Conservation (phyloP, 2,329 filamentous ascomycete genomes). For the Chaetomiaceae sp. region DNA sequence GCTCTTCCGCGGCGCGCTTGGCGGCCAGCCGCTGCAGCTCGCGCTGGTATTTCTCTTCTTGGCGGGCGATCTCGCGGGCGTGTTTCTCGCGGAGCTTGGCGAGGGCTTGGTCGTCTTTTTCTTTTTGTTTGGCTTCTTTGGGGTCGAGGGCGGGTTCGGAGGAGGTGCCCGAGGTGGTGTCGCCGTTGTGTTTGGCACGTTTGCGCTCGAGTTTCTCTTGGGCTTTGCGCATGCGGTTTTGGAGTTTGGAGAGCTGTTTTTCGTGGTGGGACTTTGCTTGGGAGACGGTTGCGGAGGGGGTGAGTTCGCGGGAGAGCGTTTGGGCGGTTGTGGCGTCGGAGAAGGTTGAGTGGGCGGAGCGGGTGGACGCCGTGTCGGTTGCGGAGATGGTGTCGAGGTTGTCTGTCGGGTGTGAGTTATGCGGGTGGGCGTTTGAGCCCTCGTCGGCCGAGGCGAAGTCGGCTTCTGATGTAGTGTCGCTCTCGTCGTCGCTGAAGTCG, state of each 20-base stretch:
- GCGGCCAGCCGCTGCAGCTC: slow-evolving; percentile 63
- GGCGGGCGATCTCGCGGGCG: slow-evolving; percentile 58
- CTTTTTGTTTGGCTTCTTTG: background rate
- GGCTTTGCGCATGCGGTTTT: slow-evolving; percentile 56
- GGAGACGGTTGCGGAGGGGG: slow-evolving; percentile 22
- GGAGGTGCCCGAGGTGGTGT: slow-evolving; percentile 31
- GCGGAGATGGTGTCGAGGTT: slow-evolving; percentile 17
- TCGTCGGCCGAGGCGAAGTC: slow-evolving; percentile 49
- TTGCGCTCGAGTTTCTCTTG: slow-evolving; percentile 54
- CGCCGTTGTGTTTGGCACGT: slow-evolving; percentile 29
- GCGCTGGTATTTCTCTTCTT: slow-evolving; percentile 61
- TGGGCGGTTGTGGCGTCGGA: slow-evolving; percentile 32
- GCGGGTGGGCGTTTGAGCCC: slow-evolving; percentile 24
- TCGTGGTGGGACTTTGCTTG: slow-evolving; percentile 42
- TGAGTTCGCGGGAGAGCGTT: slow-evolving; percentile 9
- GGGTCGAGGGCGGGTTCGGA: background rate
- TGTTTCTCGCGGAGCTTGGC: slow-evolving; percentile 61
- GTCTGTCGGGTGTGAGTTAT: background rate
- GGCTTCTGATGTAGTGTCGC: slow-evolving; percentile 44
- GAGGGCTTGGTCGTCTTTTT: slow-evolving; percentile 46
- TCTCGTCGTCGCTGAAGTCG: slow-evolving; percentile 31
- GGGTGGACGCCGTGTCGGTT: slow-evolving; percentile 23
- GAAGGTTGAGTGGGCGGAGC: slow-evolving; percentile 33
- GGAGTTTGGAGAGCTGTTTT: slow-evolving; percentile 61
- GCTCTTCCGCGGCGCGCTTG: slow-evolving; percentile 58